phyloP scores from a whole-genome alignment of 1,284 basidiomycete species.

The Trichosporon ovoides region DNA sequence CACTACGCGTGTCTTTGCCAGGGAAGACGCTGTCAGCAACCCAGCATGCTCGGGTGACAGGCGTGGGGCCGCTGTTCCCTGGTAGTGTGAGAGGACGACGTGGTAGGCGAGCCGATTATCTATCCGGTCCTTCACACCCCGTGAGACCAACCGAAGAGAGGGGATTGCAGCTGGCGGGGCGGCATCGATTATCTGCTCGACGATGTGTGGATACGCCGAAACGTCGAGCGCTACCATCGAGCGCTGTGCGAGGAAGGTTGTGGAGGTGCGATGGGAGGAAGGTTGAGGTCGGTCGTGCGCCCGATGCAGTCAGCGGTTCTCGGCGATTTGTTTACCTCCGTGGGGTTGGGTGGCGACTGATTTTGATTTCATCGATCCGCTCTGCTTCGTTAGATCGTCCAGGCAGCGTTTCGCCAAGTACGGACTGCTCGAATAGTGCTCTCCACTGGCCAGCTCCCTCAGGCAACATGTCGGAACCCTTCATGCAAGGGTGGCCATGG shows the following conservation, averaged over 20 bases:
- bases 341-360: no score
- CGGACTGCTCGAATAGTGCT: no score
- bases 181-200: neutral
- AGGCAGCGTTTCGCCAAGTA: no score
- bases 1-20: neutral
- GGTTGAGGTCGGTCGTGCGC: no score
- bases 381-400: no score
- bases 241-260: neutral
- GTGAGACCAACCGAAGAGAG: neutral
- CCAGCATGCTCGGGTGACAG: neutral
- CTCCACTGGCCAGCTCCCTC: no score
- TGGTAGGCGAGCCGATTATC: neutral
- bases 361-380: no score
- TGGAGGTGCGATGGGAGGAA: neutral
- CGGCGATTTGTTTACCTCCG: no score
- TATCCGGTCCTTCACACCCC: neutral
- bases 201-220: constrained; percentile 2
- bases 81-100: neutral
- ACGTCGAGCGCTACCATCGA: neutral
- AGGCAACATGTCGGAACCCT: no score
- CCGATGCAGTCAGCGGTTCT: no score
- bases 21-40: neutral
- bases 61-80: neutral
- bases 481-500: no score
- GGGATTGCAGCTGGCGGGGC: neutral